phyloP scores from a whole-genome alignment of 805 yeast genomes.

The Zygoascus tannicola region DNA sequence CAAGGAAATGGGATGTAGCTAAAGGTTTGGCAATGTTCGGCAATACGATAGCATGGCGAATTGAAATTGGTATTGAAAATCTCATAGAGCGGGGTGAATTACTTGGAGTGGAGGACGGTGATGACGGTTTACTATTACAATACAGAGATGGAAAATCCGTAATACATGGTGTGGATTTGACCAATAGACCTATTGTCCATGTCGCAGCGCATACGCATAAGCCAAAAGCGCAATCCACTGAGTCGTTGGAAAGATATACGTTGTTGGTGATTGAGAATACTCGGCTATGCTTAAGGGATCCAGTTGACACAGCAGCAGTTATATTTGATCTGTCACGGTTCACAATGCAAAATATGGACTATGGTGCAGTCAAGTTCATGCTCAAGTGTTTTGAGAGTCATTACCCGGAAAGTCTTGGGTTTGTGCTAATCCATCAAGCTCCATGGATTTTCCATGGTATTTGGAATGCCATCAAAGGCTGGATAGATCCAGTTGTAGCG shows the following conservation, averaged over 20 bases:
- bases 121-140: slow-evolving; percentile 40
- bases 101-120: slow-evolving; percentile 39
- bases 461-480: slow-evolving; percentile 85
- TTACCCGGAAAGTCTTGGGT: slow-evolving; percentile 89
- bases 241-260: slow-evolving; percentile 68
- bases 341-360: slow-evolving; percentile 87
- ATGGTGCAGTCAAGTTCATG: slow-evolving; percentile 80
- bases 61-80: slow-evolving; percentile 45
- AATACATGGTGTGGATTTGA: slow-evolving; percentile 63
- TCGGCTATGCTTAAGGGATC: slow-evolving; percentile 64
- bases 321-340: slow-evolving; percentile 83
- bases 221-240: slow-evolving; percentile 55
- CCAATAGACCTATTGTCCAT: slow-evolving; percentile 69
- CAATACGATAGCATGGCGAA: slow-evolving; percentile 70
- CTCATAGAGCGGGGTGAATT: slow-evolving; percentile 71
- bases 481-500: slow-evolving; percentile 97
- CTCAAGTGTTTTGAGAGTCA: slow-evolving; percentile 89
- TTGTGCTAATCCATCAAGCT: slow-evolving; percentile 78
- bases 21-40: slow-evolving; percentile 62
- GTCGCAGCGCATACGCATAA: slow-evolving; percentile 74
- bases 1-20: slow-evolving; percentile 76
- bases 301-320: slow-evolving; percentile 71
- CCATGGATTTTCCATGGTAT: slow-evolving; percentile 96
- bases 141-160: slow-evolving; percentile 60
- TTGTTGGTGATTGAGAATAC: slow-evolving; percentile 70